A percentile compares a stretch with the other conserved stretches of the same genome.
phyloP scores from a whole-genome alignment of 768 basidiomycete species.

The Chiua virens region DNA sequence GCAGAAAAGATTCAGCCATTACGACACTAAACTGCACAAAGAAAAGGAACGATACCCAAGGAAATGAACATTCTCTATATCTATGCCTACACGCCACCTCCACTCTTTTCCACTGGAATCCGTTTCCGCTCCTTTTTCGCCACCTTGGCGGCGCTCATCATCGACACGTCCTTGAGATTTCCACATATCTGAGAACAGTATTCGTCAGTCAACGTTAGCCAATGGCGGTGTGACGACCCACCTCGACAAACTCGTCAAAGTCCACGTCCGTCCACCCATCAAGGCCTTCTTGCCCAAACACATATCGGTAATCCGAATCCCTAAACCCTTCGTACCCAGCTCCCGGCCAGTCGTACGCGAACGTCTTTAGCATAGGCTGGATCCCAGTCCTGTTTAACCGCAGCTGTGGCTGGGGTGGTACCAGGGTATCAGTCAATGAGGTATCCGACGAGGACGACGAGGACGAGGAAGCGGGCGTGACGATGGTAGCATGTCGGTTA shows the following conservation, averaged over 20 bases:
- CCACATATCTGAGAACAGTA: slow-evolving; percentile 58
- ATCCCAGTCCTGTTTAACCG: slow-evolving; percentile 42
- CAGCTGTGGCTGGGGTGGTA: slow-evolving; percentile 1
- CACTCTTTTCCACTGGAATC: slow-evolving; percentile 45
- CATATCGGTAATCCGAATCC: slow-evolving; percentile 68
- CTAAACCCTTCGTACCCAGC: slow-evolving; percentile 60
- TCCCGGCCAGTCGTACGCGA: slow-evolving; percentile 34
- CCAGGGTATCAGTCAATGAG: no score
- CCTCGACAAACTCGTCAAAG: slow-evolving; percentile 89
- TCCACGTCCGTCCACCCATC: slow-evolving; percentile 53
- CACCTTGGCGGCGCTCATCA: slow-evolving; percentile 39
- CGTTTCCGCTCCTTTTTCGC: slow-evolving; percentile 41
- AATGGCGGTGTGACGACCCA: slow-evolving; percentile 32
- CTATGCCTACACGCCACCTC: slow-evolving; percentile 27
- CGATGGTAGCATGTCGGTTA: slow-evolving; percentile 2
- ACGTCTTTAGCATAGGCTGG: slow-evolving; percentile 42
- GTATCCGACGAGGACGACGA: no score
- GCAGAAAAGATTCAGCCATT: no score
- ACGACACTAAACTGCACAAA: no score
- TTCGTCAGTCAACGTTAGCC: background rate
- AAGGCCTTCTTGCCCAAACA: slow-evolving; percentile 76
- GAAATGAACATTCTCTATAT: no score
- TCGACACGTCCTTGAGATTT: slow-evolving; percentile 63
- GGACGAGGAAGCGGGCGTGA: no score
- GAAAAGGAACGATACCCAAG: no score